Conservation (phyloP, 768 basidiomycete genomes). For the Suillus brevipes region DNA sequence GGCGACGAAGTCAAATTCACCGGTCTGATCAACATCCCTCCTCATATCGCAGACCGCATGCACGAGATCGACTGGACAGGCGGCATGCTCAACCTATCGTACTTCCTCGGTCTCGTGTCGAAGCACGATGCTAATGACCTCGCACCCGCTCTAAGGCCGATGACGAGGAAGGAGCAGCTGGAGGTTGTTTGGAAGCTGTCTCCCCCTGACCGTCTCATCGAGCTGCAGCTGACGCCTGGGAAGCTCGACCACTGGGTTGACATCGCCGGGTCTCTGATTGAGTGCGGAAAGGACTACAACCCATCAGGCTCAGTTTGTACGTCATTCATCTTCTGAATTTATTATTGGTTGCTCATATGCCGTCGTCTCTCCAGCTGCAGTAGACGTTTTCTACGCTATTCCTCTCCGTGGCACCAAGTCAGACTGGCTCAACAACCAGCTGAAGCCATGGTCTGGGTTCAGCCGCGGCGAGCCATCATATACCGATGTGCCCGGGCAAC, state of each 20-base stretch:
- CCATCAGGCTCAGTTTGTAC: conserved; percentile 27
- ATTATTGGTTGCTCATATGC: conserved; percentile 5
- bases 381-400: conserved; percentile 30
- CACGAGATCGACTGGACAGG: conserved; percentile 42
- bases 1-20: conserved; percentile 35
- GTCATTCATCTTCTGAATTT: conserved; percentile 6
- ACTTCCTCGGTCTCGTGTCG: conserved; percentile 39
- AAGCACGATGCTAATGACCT: conserved; percentile 29
- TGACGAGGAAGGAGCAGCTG: conserved; percentile 27
- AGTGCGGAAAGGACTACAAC: conserved; percentile 31
- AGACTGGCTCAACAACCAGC: conserved; percentile 31
- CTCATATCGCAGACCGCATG: conserved; percentile 41
- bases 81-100: conserved; percentile 41
- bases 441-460: conserved; percentile 27
- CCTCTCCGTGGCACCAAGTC: conserved; percentile 29
- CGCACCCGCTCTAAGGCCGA: conserved; percentile 18
- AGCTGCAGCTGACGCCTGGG: conserved; percentile 29
- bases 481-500: conserved; percentile 29
- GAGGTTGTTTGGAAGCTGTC: conserved; percentile 28
- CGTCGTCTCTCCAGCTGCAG: conserved; percentile 9
- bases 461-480: conserved; percentile 24
- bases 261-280: conserved; percentile 32
- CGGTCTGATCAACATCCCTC: conserved; percentile 38
- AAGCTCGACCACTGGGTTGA: conserved; percentile 31
- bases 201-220: conserved; percentile 27